A percentile compares a stretch with the other conserved stretches of the same genome.
Conservation (phyloP, 768 basidiomycete genomes). For the Boletus speciosus region DNA sequence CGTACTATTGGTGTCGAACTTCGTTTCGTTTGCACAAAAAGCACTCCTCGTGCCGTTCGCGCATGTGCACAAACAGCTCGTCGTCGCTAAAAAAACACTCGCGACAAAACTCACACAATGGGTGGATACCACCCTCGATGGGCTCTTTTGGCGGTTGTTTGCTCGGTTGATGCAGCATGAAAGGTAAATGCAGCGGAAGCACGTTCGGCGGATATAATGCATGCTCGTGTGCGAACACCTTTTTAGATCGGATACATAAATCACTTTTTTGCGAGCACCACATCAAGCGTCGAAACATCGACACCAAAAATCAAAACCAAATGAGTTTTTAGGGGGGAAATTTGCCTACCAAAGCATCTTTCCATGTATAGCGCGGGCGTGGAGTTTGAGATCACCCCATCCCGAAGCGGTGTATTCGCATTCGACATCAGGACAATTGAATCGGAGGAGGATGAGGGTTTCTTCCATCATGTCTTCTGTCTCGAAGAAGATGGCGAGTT, state of each 20-base stretch:
- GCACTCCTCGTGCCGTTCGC: conserved; percentile 93
- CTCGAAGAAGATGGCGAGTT: conserved; percentile 82
- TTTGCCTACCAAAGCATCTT: conserved; percentile 71
- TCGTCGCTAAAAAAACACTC: conserved; percentile 93
- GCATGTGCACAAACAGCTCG: conserved; percentile 91
- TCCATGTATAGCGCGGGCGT: conserved; percentile 72
- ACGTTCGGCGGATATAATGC: conserved; percentile 67
- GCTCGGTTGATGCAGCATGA: conserved; percentile 45
- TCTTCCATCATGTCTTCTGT: conserved; percentile 94
- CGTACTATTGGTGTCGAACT: conserved; percentile 81
- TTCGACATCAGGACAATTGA: conserved; percentile 85
- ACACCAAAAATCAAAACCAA: not conserved
- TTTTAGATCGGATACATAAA: conserved; percentile 84
- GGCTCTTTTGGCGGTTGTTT: conserved; percentile 48
- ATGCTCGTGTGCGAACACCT: conserved; percentile 96
- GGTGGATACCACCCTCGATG: conserved; percentile 70
- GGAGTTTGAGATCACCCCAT: conserved; percentile 88
- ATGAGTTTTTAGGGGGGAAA: too few species aligned
- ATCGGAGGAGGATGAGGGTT: conserved; percentile 83
- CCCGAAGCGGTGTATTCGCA: conserved; percentile 84
- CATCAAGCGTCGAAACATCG: not conserved
- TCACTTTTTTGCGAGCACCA: conserved; percentile 48
- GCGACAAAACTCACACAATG: conserved; percentile 84
- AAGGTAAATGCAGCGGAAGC: conserved; percentile 74
- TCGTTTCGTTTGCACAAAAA: conserved; percentile 89